Base-by-base conservation (phyloP, 139 green algal species). In the Chlamydomonas applanata region DNA sequence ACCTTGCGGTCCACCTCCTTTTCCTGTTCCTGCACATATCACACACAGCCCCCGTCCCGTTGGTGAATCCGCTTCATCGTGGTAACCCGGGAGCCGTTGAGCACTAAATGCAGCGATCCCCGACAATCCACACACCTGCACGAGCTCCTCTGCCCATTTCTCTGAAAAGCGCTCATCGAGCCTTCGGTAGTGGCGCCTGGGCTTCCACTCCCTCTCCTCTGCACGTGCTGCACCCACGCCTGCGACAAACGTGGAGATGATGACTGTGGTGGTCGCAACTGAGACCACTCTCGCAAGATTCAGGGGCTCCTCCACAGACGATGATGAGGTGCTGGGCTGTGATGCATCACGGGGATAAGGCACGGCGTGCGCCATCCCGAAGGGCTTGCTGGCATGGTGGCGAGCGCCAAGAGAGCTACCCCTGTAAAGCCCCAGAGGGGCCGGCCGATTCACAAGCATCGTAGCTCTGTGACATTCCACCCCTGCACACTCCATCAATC, bases 141-240 rank as follows among this genome's bases (percentile, higher is more conserved):
- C 83, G 0, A 84, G 29, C 20, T 82, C 71, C 29, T 84, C 79
- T 20, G 83, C 83, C 83, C 83, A 89, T 1, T 53, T 79, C 53
- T 83, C 68, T 5, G 66, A 65, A 30, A 86, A 82, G 24, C 72
- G 79, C 77, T 89, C 79, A 24, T 77, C 83, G 17, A 89, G 82
- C 20, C 81, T 79, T 1, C 83, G 61, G n/a, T 78, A 60, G 32
- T 89, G 83, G 22, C 83, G 57, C 14, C 83, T 69, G 17, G 83
- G 83, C 70, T 83, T 84, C 83, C 83, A 89, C 30, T 57, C 54
- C 25, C 79, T 68, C 25, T 84, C 79, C 46, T 80, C 67, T 22
- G 72, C 72, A 24, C 40, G 35, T 44, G 70, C 64, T 33, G 72
- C 67, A 24, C 27, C 52, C 49, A 63, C 30, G 7, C 25, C 69